Evolutionary conservation across 1,284 basidiomycete species (phyloP).

Genomic region (Tylopilus sp.): DNA sequence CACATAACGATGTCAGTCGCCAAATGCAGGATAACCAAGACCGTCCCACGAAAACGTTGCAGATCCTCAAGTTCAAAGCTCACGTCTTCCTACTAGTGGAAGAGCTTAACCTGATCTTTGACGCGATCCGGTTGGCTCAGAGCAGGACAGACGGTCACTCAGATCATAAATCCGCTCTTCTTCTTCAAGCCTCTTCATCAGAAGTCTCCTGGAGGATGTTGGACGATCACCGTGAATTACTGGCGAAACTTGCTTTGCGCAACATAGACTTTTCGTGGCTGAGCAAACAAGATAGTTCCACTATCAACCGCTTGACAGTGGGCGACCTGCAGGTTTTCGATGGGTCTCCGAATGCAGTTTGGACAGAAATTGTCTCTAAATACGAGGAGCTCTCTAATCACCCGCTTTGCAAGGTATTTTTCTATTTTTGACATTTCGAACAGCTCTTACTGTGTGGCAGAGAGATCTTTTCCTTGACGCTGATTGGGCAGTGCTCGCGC

Average conservation of each 20-base stretch:
- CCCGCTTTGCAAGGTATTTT: slow-evolving; percentile 60
- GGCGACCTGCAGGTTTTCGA: slow-evolving; percentile 86
- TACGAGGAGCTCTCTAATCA: slow-evolving; percentile 64
- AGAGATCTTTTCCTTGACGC: slow-evolving; percentile 65
- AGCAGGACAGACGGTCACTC: slow-evolving; percentile 67
- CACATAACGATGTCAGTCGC: slow-evolving; percentile 50
- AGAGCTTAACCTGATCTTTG: slow-evolving; percentile 84
- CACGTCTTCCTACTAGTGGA: slow-evolving; percentile 76
- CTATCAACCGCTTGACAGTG: slow-evolving; percentile 75
- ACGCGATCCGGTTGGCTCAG: slow-evolving; percentile 83
- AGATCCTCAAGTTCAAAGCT: slow-evolving; percentile 70
- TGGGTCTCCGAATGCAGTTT: slow-evolving; percentile 79
- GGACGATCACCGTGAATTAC: slow-evolving; percentile 66
- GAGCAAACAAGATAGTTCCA: slow-evolving; percentile 86
- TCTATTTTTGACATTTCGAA: not conserved
- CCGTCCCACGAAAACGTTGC: slow-evolving; percentile 46
- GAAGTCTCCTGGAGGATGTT: slow-evolving; percentile 96
- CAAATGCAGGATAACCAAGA: slow-evolving; percentile 33
- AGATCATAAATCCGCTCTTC: slow-evolving; percentile 78
- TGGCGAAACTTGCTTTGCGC: slow-evolving; percentile 84
- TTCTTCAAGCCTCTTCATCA: slow-evolving; percentile 78
- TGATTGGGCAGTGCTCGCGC: slow-evolving; percentile 79
- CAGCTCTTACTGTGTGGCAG: slow-evolving; percentile 36
- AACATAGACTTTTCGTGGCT: slow-evolving; percentile 83
- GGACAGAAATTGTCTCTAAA: slow-evolving; percentile 87